phyloP scores from a whole-genome alignment of 768 basidiomycete species.

The Collybia sordida region DNA sequence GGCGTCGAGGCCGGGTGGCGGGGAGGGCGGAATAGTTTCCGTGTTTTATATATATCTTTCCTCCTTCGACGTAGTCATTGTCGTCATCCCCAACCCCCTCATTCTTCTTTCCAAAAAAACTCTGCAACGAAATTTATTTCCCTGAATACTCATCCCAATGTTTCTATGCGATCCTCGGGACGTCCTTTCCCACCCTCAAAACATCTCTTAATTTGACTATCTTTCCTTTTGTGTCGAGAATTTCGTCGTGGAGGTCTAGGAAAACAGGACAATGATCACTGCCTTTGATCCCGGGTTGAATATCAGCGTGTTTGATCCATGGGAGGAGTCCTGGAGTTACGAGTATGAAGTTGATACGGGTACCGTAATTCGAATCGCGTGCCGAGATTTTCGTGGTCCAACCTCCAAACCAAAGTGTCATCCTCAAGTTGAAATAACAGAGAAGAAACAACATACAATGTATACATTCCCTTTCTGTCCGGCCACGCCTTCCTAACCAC shows the following conservation, averaged over 20 bases:
- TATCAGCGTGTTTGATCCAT: slow-evolving; percentile 86
- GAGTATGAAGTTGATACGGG: slow-evolving; percentile 90
- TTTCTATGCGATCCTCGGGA: slow-evolving; percentile 76
- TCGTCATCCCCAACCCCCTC: background rate
- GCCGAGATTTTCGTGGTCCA: slow-evolving; percentile 96
- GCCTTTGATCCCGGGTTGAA: slow-evolving; percentile 82
- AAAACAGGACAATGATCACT: slow-evolving; percentile 99
- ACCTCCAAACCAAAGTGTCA: slow-evolving; percentile 47
- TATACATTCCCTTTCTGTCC: slow-evolving; percentile 89
- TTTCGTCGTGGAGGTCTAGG: slow-evolving; percentile 84
- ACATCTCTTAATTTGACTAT: slow-evolving; percentile 35
- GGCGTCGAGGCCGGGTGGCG: background rate
- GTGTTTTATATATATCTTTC: background rate
- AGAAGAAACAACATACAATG: slow-evolving; percentile 68
- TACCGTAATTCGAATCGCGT: slow-evolving; percentile 91
- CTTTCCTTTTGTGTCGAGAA: slow-evolving; percentile 41
- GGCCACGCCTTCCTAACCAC: slow-evolving; percentile 80
- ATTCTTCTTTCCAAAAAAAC: slow-evolving; percentile 71
- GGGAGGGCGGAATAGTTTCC: background rate
- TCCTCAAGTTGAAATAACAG: background rate
- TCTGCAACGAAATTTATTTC: slow-evolving; percentile 78
- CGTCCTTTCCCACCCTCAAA: slow-evolving; percentile 35
- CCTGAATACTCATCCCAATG: slow-evolving; percentile 88
- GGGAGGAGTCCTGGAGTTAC: slow-evolving; percentile 83
- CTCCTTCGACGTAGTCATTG: background rate